Evolutionary conservation across 2,329 filamentous ascomycete genomes (phyloP).

Genomic region (Fusarium armeniacum): DNA sequence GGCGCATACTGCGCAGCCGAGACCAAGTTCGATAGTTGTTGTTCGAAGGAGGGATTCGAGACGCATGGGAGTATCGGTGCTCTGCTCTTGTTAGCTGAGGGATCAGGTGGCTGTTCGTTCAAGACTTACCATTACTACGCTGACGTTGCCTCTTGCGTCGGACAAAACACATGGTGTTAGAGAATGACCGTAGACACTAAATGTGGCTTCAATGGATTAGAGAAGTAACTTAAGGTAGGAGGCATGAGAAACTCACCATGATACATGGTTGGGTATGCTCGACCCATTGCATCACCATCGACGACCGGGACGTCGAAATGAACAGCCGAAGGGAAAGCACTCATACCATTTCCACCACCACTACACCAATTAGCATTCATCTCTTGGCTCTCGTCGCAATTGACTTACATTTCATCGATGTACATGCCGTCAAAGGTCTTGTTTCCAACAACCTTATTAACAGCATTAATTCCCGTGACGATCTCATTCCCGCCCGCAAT

Average conservation of each 20-base stretch:
- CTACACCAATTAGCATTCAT: constrained; percentile 38
- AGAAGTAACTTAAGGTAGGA: fast-evolving
- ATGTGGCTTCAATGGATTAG: constrained; percentile 48
- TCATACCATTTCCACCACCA: constrained; percentile 58
- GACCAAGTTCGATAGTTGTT: constrained; percentile 56
- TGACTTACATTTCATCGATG: constrained; percentile 57
- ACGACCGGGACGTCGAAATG: constrained; percentile 56
- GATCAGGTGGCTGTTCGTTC: fast-evolving
- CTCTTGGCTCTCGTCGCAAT: fast-evolving
- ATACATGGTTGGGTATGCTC: constrained; percentile 57
- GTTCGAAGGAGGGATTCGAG: constrained; percentile 56
- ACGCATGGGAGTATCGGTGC: constrained; percentile 53
- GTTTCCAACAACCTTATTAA: constrained; percentile 53
- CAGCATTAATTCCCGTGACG: constrained; percentile 54
- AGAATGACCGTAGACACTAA: constrained; percentile 57
- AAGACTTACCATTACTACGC: constrained; percentile 50
- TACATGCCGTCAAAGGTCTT: constrained; percentile 54
- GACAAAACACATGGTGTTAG: constrained; percentile 56
- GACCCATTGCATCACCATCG: constrained; percentile 57
- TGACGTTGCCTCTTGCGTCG: constrained; percentile 56
- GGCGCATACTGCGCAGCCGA: constrained; percentile 55
- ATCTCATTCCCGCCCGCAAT: constrained; percentile 57
- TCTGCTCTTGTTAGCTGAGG: constrained; percentile 37
- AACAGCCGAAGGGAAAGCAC: constrained; percentile 52
- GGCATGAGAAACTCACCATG: constrained; percentile 44